Percentiles rank a stretch among this genome's conserved stretches.
Conservation (phyloP, 352 stramenopile genomes). For the Pythium vanterpoolii region DNA sequence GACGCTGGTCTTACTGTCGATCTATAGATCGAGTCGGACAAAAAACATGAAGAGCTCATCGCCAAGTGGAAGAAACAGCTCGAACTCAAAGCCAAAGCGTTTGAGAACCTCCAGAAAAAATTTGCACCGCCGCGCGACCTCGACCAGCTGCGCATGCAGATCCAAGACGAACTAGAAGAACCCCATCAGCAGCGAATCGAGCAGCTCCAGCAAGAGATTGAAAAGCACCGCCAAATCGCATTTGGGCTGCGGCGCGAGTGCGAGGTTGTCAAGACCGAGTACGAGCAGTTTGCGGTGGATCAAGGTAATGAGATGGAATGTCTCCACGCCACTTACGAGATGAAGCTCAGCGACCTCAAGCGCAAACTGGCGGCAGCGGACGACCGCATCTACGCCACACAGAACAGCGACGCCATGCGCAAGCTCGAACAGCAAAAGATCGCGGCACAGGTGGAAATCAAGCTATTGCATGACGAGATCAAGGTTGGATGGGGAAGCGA, state of each 20-base stretch:
- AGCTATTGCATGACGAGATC: slow-evolving; percentile 58
- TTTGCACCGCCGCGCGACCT: slow-evolving; percentile 78
- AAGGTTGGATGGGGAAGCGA: slow-evolving; percentile 22
- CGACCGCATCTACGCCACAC: slow-evolving; percentile 34
- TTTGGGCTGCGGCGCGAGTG: slow-evolving; percentile 70
- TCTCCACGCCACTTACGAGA: slow-evolving; percentile 64
- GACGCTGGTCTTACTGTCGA: not conserved
- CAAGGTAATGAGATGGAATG: slow-evolving; percentile 77
- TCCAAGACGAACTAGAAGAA: slow-evolving; percentile 79
- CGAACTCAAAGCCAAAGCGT: slow-evolving; percentile 74
- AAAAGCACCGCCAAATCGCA: slow-evolving; percentile 61
- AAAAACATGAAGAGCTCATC: slow-evolving; percentile 79
- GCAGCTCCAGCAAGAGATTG: slow-evolving; percentile 61
- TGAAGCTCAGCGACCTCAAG: slow-evolving; percentile 53
- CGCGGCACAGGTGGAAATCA: slow-evolving; percentile 51
- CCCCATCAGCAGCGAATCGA: slow-evolving; percentile 68
- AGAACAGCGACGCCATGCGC: slow-evolving; percentile 39
- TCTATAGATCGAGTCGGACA: slow-evolving; percentile 68
- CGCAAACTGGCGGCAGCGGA: slow-evolving; percentile 46
- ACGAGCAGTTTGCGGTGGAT: slow-evolving; percentile 78
- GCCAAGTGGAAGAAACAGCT: slow-evolving; percentile 83
- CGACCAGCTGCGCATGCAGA: slow-evolving; percentile 77
- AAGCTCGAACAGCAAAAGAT: slow-evolving; percentile 57
- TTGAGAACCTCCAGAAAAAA: slow-evolving; percentile 81
- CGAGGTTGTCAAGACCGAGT: slow-evolving; percentile 82